Percentiles rank a stretch among this genome's conserved stretches.
These are phyloP conservation scores for Ogataea haglerorum DNA, from an alignment of 805 yeast species.

Conservation along the genomic window DNA sequence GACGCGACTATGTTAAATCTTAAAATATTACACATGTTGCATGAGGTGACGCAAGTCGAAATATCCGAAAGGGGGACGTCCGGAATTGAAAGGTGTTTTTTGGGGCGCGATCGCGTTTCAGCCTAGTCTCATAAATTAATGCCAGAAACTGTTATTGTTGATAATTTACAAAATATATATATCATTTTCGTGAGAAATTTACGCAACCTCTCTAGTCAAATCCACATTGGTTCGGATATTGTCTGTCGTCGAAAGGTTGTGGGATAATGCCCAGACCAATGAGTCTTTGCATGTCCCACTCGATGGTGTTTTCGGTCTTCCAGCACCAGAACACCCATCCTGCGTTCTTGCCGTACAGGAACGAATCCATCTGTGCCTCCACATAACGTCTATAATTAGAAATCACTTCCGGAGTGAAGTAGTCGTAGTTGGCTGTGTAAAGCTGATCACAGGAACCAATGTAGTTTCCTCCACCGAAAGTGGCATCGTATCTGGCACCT, in stretches of 20 bases:
- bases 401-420: slow-evolving; percentile 62
- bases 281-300: slow-evolving; percentile 79
- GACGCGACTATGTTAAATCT: not conserved
- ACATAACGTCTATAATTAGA: slow-evolving; percentile 61
- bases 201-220: slow-evolving; percentile 9
- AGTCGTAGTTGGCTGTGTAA: slow-evolving; percentile 36
- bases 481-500: slow-evolving; percentile 79
- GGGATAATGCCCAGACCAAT: slow-evolving; percentile 66
- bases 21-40: not conserved
- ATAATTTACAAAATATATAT: not conserved
- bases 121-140: not conserved
- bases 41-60: not conserved
- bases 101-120: not conserved
- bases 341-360: slow-evolving; percentile 42
- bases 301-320: slow-evolving; percentile 79
- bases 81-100: slow-evolving; percentile 2
- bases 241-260: slow-evolving; percentile 53
- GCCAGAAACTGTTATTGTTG: not conserved
- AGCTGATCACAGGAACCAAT: slow-evolving; percentile 62
- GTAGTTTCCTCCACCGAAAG: slow-evolving; percentile 36
- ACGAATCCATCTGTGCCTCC: slow-evolving; percentile 91
- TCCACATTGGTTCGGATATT: slow-evolving; percentile 32
- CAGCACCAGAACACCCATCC: slow-evolving; percentile 97
- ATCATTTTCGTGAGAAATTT: not conserved
- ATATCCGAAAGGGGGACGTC: slow-evolving; percentile 1